phyloP scores from a whole-genome alignment of 805 yeast genomes.

The Ogataea saltuana region DNA sequence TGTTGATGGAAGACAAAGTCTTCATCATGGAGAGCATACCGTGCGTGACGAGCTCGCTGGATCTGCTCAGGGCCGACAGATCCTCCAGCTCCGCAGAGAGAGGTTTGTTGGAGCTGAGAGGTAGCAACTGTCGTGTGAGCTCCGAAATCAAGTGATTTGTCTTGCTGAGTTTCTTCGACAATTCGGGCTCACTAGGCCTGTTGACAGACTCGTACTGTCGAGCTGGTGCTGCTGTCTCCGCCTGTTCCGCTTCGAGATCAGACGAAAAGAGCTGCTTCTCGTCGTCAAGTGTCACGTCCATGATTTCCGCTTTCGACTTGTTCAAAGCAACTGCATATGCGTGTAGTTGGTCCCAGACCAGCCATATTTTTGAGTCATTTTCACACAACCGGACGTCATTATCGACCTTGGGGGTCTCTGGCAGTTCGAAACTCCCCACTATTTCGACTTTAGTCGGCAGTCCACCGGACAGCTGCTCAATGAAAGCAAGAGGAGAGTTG shows the following conservation, averaged over 20 bases:
- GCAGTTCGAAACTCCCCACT: slow-evolving; percentile 20
- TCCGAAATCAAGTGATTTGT: slow-evolving; percentile 10
- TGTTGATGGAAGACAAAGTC: slow-evolving; percentile 18
- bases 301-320: slow-evolving; percentile 8
- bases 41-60: slow-evolving; percentile 17
- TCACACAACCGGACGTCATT: slow-evolving; percentile 11
- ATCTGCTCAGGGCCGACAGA: slow-evolving; percentile 17
- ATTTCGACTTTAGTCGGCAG: slow-evolving; percentile 27
- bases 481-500: slow-evolving; percentile 22
- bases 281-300: slow-evolving; percentile 14
- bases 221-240: too few species aligned
- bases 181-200: neutral
- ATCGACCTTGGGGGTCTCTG: slow-evolving; percentile 3
- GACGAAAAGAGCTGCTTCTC: too few species aligned
- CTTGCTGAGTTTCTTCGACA: neutral
- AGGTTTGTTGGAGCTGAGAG: slow-evolving; percentile 3
- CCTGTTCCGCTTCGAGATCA: too few species aligned
- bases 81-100: slow-evolving; percentile 19
- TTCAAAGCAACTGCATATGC: slow-evolving; percentile 20
- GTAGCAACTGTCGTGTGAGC: slow-evolving; percentile 11
- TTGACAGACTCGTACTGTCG: slow-evolving; percentile 1
- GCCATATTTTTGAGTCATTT: slow-evolving; percentile 25
- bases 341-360: slow-evolving; percentile 28
- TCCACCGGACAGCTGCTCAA: slow-evolving; percentile 10
- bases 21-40: slow-evolving; percentile 25